These are phyloP conservation scores for Curvularia spicifera DNA, from an alignment of 2,329 filamentous ascomycete species.

Conservation along the genomic window DNA sequence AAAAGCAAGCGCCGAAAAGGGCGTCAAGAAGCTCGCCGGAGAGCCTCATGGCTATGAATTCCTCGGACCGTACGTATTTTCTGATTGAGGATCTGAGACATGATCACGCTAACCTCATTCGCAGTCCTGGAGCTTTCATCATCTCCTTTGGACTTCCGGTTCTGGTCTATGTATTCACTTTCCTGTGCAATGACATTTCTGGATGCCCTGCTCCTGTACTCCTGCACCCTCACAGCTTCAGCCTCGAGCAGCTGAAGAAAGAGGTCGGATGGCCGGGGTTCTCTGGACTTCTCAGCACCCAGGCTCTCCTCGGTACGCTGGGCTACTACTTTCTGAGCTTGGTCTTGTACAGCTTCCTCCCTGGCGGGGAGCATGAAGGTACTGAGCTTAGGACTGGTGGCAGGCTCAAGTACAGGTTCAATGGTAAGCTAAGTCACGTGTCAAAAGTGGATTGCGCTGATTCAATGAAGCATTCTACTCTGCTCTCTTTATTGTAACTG, in stretches of 20 bases:
- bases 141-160: constrained; percentile 83
- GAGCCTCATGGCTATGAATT: constrained; percentile 51
- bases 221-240: constrained; percentile 73
- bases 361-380: constrained; percentile 74
- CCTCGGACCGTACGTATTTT: constrained; percentile 47
- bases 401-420: constrained; percentile 79
- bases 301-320: constrained; percentile 72
- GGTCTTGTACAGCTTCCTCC: constrained; percentile 76
- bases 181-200: constrained; percentile 89
- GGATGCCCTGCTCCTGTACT: constrained; percentile 88
- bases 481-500: constrained; percentile 73
- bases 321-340: constrained; percentile 81
- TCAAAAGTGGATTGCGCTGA: constrained; percentile 24
- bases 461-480: constrained; percentile 70
- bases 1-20: constrained; percentile 32
- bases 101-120: constrained; percentile 20
- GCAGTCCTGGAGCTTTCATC: constrained; percentile 74
- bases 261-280: constrained; percentile 87
- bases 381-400: constrained; percentile 73
- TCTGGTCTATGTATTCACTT: constrained; percentile 78
- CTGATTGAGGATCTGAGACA: background rate
- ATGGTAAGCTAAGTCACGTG: constrained; percentile 48
- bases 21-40: constrained; percentile 28
- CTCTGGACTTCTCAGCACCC: constrained; percentile 70
- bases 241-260: constrained; percentile 73